Evolutionary conservation across 2,329 filamentous ascomycete species (phyloP).

Genomic region (Sclerotinia minor): DNA sequence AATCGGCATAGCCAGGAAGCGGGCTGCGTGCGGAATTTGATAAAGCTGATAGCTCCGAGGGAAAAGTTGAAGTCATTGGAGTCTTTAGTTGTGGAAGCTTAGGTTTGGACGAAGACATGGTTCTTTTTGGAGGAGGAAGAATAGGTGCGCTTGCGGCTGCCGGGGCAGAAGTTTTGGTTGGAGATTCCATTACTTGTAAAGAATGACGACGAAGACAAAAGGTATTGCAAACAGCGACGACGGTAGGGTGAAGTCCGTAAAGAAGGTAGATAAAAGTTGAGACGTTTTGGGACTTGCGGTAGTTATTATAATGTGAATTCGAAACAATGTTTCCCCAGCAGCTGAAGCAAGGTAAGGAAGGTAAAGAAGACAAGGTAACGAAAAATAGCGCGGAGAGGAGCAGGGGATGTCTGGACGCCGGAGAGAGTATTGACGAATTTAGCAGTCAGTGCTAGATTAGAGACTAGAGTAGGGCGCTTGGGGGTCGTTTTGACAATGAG

Average conservation of each 20-base stretch:
- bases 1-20: slow-evolving; percentile 58
- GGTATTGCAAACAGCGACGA: slow-evolving; percentile 37
- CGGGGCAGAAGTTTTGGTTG: slow-evolving; percentile 19
- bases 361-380: slow-evolving; percentile 17
- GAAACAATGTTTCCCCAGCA: slow-evolving; percentile 29
- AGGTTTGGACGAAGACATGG: slow-evolving; percentile 45
- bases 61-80: slow-evolving; percentile 62
- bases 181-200: slow-evolving; percentile 28
- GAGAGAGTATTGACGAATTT: slow-evolving; percentile 18
- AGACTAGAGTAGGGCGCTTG: slow-evolving; percentile 26
- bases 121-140: slow-evolving; percentile 35
- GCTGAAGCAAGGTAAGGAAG: slow-evolving; percentile 25
- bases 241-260: slow-evolving; percentile 34
- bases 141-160: slow-evolving; percentile 31
- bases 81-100: slow-evolving; percentile 64
- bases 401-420: slow-evolving; percentile 26
- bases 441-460: slow-evolving; percentile 21
- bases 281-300: slow-evolving; percentile 28
- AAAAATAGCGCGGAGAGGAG: slow-evolving; percentile 32
- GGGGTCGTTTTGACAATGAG: slow-evolving; percentile 19
- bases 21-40: slow-evolving; percentile 68
- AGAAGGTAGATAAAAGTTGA: slow-evolving; percentile 28
- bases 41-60: slow-evolving; percentile 58
- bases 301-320: slow-evolving; percentile 40
- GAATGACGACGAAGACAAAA: slow-evolving; percentile 35